Percentiles rank a stretch among this genome's conserved stretches.
Evolutionary conservation across 805 yeast genomes (phyloP).

Genomic region (Yueomyces sinensis): DNA sequence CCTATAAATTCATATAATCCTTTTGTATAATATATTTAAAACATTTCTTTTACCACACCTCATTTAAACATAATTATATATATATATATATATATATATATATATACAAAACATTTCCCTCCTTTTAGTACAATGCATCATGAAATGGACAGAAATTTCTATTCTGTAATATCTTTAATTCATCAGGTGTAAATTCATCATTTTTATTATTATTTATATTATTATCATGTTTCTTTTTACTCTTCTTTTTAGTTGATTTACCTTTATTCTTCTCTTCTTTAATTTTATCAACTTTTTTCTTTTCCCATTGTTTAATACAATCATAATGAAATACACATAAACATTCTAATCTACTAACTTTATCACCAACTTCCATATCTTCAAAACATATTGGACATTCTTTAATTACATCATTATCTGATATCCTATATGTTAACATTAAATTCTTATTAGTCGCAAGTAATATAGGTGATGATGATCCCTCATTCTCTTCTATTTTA

Average conservation of each 20-base stretch:
- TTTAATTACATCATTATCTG: constrained; percentile 14
- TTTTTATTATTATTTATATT: neutral
- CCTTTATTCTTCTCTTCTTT: neutral
- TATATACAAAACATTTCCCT: neutral
- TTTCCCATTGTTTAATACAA: constrained; percentile 88
- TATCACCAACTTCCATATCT: constrained; percentile 72
- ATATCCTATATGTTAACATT: constrained; percentile 64
- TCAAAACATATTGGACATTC: constrained; percentile 95
- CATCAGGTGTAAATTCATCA: neutral
- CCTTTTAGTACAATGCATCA: neutral
- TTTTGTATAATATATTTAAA: too few species aligned
- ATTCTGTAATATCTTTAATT: neutral
- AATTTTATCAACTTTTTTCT: constrained; percentile 48
- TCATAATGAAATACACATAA: constrained; percentile 85
- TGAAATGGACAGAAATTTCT: neutral
- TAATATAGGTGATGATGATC: constrained; percentile 25
- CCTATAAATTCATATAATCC: too few species aligned
- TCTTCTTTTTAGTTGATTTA: neutral
- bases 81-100: too few species aligned
- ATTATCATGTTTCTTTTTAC: neutral
- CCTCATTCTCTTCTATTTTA: constrained; percentile 6
- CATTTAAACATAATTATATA: too few species aligned
- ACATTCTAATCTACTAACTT: constrained; percentile 87
- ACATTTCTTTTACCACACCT: too few species aligned
- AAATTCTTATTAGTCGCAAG: constrained; percentile 37